Conservation (phyloP, 192 early-diverging fungal species). For the Linnemannia exigua region DNA sequence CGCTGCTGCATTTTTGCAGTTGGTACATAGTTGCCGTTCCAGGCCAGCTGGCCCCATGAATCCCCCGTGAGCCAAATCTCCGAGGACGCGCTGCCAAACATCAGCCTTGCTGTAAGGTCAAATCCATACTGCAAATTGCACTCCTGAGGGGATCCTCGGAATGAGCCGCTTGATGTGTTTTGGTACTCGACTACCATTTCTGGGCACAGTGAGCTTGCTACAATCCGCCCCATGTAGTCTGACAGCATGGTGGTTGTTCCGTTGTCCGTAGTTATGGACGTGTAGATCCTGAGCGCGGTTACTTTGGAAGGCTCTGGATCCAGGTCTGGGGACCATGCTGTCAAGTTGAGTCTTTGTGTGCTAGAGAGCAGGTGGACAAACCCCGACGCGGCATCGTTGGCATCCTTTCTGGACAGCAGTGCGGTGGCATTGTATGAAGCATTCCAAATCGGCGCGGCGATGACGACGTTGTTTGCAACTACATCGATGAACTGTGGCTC, state of each 20-base stretch:
- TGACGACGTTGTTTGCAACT: slow-evolving; percentile 15
- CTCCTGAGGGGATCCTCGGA: slow-evolving; percentile 2
- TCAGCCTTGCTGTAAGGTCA: background rate
- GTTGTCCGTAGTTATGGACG: slow-evolving; percentile 11
- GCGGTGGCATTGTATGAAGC: slow-evolving; percentile 17
- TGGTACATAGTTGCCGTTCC: slow-evolving; percentile 9
- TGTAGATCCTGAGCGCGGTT: slow-evolving; percentile 18
- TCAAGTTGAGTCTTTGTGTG: slow-evolving; percentile 16
- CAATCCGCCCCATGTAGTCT: slow-evolving; percentile 5
- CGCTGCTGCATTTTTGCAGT: slow-evolving; percentile 21
- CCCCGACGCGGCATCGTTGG: slow-evolving; percentile 14
- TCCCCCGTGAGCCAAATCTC: slow-evolving; percentile 12
- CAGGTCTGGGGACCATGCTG: slow-evolving; percentile 4
- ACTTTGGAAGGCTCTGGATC: slow-evolving; percentile 20
- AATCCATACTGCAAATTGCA: slow-evolving; percentile 8
- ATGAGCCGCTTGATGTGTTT: slow-evolving; percentile 19
- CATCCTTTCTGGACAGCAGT: slow-evolving; percentile 18
- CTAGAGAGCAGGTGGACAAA: slow-evolving; percentile 19
- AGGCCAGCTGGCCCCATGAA: slow-evolving; percentile 19
- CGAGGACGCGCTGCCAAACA: slow-evolving; percentile 7
- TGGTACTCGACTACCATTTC: slow-evolving; percentile 14
- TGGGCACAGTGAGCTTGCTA: background rate
- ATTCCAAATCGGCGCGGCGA: slow-evolving; percentile 16
- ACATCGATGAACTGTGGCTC: slow-evolving; percentile 7
- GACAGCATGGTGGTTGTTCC: slow-evolving; percentile 11